Evolutionary conservation across 495 filamentous ascomycete species (phyloP).

Genomic region (Entonaema liquescens): DNA sequence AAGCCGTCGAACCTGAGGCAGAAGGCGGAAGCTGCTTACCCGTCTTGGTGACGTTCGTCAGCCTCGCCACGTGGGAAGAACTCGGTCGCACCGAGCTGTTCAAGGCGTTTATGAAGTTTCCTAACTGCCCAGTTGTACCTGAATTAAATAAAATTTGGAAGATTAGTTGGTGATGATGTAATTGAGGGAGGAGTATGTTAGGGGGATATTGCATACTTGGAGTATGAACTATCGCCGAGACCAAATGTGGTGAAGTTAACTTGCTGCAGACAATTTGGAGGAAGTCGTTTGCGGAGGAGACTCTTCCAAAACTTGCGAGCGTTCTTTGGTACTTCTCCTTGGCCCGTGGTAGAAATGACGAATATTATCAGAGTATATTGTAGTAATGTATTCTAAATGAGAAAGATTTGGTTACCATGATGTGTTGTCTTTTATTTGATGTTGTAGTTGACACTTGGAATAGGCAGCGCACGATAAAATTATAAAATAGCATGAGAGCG

Average conservation of each 20-base stretch:
- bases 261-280: constrained; percentile 69
- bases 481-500: constrained; percentile 7
- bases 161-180: constrained; percentile 15
- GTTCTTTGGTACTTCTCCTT: constrained; percentile 90
- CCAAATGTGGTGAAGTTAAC: constrained; percentile 87
- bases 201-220: constrained; percentile 64
- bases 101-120: constrained; percentile 84
- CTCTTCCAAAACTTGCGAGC: constrained; percentile 83
- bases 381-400: constrained; percentile 53
- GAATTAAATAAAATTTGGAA: constrained; percentile 1
- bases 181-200: neutral
- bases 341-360: constrained; percentile 89
- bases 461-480: constrained; percentile 7
- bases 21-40: constrained; percentile 61
- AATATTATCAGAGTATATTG: constrained; percentile 74
- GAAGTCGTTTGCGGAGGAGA: constrained; percentile 79
- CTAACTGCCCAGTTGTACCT: constrained; percentile 94
- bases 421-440: neutral
- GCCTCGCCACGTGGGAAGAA: constrained; percentile 82
- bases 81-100: constrained; percentile 85
- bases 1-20: neutral
- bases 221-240: constrained; percentile 92
- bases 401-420: constrained; percentile 20
- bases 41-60: constrained; percentile 92
- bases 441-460: neutral